These are phyloP conservation scores for Leccinum longicurvipes DNA, from an alignment of 768 basidiomycete genomes.

Conservation along the genomic window DNA sequence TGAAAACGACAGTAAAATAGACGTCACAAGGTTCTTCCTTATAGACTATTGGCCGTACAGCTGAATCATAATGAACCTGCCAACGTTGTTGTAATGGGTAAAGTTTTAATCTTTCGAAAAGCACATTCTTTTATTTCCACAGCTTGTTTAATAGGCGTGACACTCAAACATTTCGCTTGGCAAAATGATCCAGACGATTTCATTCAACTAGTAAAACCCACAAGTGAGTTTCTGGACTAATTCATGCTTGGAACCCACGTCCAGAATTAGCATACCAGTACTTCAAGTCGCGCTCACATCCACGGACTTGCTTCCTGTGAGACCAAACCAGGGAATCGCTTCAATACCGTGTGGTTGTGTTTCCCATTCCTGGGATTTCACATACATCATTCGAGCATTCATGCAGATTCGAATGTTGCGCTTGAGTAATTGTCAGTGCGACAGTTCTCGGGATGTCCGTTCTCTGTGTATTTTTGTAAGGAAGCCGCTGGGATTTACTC, in stretches of 20 bases:
- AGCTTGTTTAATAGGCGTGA: background rate
- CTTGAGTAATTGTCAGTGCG: background rate
- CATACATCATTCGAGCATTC: background rate
- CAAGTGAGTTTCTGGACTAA: background rate
- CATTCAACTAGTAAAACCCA: background rate
- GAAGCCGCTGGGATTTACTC: background rate
- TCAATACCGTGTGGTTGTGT: background rate
- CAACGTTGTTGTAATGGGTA: background rate
- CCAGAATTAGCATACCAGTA: background rate
- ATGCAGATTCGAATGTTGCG: no score
- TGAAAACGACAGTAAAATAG: no score
- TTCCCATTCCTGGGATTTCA: conserved; percentile 11
- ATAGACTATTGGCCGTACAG: no score
- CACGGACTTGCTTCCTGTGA: conserved; percentile 6
- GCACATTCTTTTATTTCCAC: no score
- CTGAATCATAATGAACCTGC: no score
- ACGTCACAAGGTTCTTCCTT: no score
- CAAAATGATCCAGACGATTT: background rate
- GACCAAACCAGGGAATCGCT: conserved; percentile 7
- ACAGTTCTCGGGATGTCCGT: background rate
- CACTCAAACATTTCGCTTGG: no score
- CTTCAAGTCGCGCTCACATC: background rate
- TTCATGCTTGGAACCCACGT: background rate
- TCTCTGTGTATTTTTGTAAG: background rate
- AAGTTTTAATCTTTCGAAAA: no score